Base-by-base conservation (phyloP, 2,329 filamentous ascomycete species). In the Xylaria sp. region DNA sequence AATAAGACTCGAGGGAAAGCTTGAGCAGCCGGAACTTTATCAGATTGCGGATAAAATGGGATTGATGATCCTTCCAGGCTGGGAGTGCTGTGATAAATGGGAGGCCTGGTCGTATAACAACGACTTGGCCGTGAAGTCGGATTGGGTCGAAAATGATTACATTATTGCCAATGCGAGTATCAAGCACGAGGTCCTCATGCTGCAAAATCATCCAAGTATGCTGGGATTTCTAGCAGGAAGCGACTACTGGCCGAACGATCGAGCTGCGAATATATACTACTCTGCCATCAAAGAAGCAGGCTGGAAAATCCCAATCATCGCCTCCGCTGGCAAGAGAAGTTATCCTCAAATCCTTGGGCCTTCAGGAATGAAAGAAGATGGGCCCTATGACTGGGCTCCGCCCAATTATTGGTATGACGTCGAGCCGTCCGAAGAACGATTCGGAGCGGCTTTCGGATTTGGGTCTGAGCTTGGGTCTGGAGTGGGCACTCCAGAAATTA, bases 71-170 rank as follows among this genome's bases (percentile, higher is more conserved):
- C 78, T 90, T 42, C 79, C 87, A 0, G 88, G 88, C 0, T 90
- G 87, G 87, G 87, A 90, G 67, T 90, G 88, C 75, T 90, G 88
- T 73, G 86, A 90, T 70, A 90, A 90, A 73, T 90, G 88, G 88
- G 88, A 90, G 72, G 85, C 83, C 0, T 90, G 87, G 87, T 75
- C 72, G 55, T 89, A 89, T 74, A 90, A 90, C 70, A 74, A 84
- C 13, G 84, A 90, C 54, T 69, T 84, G 6, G 67, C 77, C 7
- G 71, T 81, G 27, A 75, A 80, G 53, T 77, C 79, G 0, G 71
- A 76, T 2, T 90, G 87, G 86, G 77, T 74, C 0, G 81, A 85
- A 0, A 70, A 75, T 1, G 88, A 90, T 75, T 90, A 90, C 72
- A 68, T 63, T 0, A 85, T 83, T 27, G 88, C 86, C 5, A 83